Evolutionary conservation across 371 early-diverging fungal species (phyloP).

Genomic region (Gilbertella persicaria): DNA sequence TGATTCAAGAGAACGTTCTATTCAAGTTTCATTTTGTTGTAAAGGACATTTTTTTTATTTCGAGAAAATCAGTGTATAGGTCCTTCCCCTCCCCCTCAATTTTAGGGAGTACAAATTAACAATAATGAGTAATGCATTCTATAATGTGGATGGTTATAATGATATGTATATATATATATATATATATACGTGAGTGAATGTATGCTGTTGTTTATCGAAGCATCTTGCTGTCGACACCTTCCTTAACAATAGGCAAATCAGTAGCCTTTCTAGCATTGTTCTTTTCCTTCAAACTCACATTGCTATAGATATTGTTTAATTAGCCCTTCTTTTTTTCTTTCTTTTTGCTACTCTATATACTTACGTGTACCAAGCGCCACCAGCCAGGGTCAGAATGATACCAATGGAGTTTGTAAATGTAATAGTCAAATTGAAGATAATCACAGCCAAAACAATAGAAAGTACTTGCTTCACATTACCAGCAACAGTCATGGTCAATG

Average conservation of each 20-base stretch:
- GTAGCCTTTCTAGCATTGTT: background rate
- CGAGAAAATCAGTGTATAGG: no score
- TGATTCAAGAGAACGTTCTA: no score
- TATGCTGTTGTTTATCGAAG: background rate
- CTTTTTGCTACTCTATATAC: background rate
- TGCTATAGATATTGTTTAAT: background rate
- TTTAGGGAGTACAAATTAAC: no score
- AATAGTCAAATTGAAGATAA: constrained; percentile 73
- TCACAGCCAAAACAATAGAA: constrained; percentile 75
- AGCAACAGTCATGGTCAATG: constrained; percentile 88
- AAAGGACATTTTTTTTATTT: no score
- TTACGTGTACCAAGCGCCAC: constrained; percentile 70
- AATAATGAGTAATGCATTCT: no score
- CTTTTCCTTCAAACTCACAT: background rate
- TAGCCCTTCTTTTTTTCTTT: background rate
- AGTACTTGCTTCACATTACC: constrained; percentile 87
- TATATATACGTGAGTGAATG: no score
- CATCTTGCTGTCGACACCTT: background rate
- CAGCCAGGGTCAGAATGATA: constrained; percentile 74
- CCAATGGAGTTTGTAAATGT: constrained; percentile 70
- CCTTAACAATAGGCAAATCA: background rate
- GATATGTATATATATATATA: no score
- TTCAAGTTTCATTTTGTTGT: no score
- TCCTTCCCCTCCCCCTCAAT: no score
- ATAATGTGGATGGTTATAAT: no score